A percentile compares a stretch with the other conserved stretches of the same genome.
Conservation (phyloP, 116 monocot genomes). For the Zostera marina region DNA sequence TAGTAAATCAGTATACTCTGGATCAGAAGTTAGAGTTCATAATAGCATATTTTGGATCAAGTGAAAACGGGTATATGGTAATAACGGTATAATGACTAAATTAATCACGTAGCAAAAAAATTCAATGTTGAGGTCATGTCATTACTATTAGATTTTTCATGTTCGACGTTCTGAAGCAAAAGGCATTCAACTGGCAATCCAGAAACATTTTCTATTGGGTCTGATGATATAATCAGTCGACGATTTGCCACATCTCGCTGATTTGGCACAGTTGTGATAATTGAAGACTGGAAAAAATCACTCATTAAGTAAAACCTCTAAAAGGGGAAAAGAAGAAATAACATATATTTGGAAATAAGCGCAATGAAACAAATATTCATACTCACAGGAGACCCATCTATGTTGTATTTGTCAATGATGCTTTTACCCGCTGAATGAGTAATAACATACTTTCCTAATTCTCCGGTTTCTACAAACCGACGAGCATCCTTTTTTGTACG, state of each 20-base stretch:
- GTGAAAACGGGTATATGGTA: background rate
- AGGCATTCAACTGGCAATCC: background rate
- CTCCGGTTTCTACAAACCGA: slow-evolving; percentile 25
- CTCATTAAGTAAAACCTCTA: background rate
- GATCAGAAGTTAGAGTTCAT: background rate
- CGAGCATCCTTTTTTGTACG: slow-evolving; percentile 26
- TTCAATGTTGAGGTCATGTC: background rate
- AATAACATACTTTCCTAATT: slow-evolving; percentile 17
- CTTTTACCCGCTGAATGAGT: slow-evolving; percentile 13
- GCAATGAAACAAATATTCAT: background rate
- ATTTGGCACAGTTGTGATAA: slow-evolving; percentile 5
- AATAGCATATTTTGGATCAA: too few species aligned
- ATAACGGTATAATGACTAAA: background rate
- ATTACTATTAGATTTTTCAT: background rate
- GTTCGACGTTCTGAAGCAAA: background rate
- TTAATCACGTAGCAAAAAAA: background rate
- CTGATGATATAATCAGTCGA: slow-evolving; percentile 12
- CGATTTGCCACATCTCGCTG: slow-evolving; percentile 6
- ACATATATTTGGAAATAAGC: background rate
- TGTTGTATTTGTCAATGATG: slow-evolving; percentile 3
- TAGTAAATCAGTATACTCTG: background rate
- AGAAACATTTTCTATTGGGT: background rate
- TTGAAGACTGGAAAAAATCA: slow-evolving; percentile 8
- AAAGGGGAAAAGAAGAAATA: background rate
- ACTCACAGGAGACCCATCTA: slow-evolving; percentile 31